Evolutionary conservation across 805 yeast genomes (phyloP).

Genomic region (Ogataea haglerorum): DNA sequence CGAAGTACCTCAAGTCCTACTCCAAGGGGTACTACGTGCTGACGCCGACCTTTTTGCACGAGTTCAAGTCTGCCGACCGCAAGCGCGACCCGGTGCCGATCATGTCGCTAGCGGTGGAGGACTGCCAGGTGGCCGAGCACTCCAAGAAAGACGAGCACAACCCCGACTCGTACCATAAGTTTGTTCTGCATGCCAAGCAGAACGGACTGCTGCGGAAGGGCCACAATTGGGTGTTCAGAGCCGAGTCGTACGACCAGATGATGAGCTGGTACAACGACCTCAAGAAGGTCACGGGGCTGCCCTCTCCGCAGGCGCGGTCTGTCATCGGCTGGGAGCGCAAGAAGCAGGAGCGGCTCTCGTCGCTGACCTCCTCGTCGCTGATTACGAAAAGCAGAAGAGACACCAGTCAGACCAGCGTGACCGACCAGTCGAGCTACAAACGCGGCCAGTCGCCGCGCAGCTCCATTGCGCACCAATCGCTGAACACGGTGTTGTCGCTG

Average conservation of each 20-base stretch:
- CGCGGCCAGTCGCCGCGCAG: conserved; percentile 10
- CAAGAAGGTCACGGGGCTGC: conserved; percentile 58
- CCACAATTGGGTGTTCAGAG: conserved; percentile 93
- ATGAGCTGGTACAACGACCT: conserved; percentile 82
- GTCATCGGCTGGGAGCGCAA: conserved; percentile 38
- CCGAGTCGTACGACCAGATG: conserved; percentile 79
- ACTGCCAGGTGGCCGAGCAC: conserved; percentile 80
- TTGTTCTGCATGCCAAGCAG: conserved; percentile 72
- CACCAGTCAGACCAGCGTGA: conserved; percentile 17
- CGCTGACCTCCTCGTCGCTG: conserved; percentile 29
- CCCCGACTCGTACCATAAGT: conserved; percentile 60
- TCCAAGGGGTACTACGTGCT: conserved; percentile 87
- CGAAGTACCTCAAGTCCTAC: conserved; percentile 89
- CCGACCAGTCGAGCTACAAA: conserved; percentile 18
- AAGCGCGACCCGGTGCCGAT: conserved; percentile 78
- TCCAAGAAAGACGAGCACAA: conserved; percentile 63
- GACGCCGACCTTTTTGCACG: conserved; percentile 86
- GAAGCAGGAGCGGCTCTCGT: conserved; percentile 22
- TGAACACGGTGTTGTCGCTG: conserved; percentile 21
- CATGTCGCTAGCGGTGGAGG: conserved; percentile 75
- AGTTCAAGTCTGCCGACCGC: conserved; percentile 80
- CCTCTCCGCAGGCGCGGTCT: conserved; percentile 59
- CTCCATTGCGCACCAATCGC: conserved; percentile 23
- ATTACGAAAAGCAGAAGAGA: conserved; percentile 16
- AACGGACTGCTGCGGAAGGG: conserved; percentile 73